Evolutionary conservation across 148 eudicot genomes (phyloP), one percentile per base, ranked within the genome.

Genomic region (Camellia japonica): DNA sequence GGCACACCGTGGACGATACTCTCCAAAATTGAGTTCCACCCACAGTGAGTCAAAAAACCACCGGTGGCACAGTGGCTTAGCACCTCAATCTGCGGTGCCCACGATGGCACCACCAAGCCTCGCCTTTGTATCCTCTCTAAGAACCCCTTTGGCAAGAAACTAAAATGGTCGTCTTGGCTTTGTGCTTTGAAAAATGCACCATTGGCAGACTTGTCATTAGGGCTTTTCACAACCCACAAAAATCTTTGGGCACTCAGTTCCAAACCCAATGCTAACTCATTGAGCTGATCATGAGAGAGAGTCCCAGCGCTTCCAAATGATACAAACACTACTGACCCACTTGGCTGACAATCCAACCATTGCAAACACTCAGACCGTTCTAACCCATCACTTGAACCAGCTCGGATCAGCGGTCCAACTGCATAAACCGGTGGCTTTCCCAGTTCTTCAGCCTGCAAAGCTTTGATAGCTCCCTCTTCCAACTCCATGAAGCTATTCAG

Each of bases 241-340:
- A 89, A 89, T 70, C 84, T 80, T 3, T 87, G 82, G n/a, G 76
- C 93, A 63, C 91, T 90, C 78, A 68, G 78, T 44, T 88, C 91
- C 54, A 90, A 82, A 20, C 91, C 91, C 38, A 77, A 42, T n/a
- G 93, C 93, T 5, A 89, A 69, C 55, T 90, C 91, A 70, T 18
- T 68, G 0, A 87, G 56, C 51, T 90, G 93, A 1, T 83, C 81
- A 47, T 19, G 56, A 7, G 90, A 86, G 46, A 90, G 83, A 30
- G 87, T 82, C 74, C 93, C 91, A 23, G 88, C 93, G 68, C 93
- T 90, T 12, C 93, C 93, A 79, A 90, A 90, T 0, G 90, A 88
- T 51, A 90, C 78, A 44, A 54, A 88, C 42, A 90, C 12, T 4
- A 90, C 91, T 0, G 93, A 90, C 20, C 77, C 79, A 2, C 18